Percentiles rank a stretch among this genome's conserved stretches.
Evolutionary conservation across 306 rosid species (phyloP).

Genomic region (Quercus robur): DNA sequence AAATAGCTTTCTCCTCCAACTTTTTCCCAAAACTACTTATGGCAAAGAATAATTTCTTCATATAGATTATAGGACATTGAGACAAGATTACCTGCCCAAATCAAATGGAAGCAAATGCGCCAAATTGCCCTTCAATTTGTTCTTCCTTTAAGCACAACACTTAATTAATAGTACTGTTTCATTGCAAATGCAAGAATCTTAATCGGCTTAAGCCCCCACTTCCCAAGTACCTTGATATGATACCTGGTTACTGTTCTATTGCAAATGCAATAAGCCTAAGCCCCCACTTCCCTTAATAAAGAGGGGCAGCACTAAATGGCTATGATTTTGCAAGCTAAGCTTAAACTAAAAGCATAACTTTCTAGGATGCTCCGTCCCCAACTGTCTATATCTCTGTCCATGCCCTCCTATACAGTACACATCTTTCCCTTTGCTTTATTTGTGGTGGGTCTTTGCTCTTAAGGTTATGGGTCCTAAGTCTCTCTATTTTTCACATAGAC

Average conservation of each 20-base stretch:
- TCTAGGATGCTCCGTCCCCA: constrained; percentile 8
- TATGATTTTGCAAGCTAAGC: constrained; percentile 4
- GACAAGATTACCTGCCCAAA: neutral
- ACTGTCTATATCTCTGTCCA: neutral
- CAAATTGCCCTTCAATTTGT: neutral
- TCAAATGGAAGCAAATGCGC: neutral
- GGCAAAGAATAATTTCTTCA: neutral
- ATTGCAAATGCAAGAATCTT: neutral
- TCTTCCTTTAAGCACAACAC: neutral
- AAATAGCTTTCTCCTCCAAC: neutral
- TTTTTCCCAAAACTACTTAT: neutral
- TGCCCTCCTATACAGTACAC: neutral
- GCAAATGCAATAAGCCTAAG: neutral
- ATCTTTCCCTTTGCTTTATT: neutral
- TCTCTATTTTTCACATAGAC: neutral
- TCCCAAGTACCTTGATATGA: neutral
- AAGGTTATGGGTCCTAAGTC: constrained; percentile 1
- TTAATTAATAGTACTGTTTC: neutral
- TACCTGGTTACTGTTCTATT: constrained; percentile 13
- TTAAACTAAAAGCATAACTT: neutral
- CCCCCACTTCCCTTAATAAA: neutral
- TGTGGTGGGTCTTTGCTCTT: neutral
- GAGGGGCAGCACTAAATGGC: neutral
- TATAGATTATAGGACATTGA: neutral
- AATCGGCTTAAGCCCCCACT: neutral